phyloP scores from a whole-genome alignment of 2,329 filamentous ascomycete species.

The Claviceps monticola region DNA sequence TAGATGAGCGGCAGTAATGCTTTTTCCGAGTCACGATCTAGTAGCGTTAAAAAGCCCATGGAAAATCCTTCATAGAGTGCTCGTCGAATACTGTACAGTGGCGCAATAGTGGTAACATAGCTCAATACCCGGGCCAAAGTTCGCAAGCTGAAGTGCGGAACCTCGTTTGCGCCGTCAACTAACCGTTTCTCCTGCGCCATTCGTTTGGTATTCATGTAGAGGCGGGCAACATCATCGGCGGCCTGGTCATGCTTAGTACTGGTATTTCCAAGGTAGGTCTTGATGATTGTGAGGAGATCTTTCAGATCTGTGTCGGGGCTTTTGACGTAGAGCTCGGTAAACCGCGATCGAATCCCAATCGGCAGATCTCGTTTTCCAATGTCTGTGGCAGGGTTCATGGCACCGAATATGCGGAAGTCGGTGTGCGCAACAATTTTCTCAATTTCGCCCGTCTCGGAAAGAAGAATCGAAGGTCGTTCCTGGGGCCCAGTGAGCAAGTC shows the following conservation, averaged over 20 bases:
- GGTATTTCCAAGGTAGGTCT: conserved; percentile 66
- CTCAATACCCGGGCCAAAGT: conserved; percentile 82
- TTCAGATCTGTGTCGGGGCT: conserved; percentile 79
- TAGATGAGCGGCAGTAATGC: conserved; percentile 68
- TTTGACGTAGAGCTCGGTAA: conserved; percentile 89
- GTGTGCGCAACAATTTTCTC: conserved; percentile 81
- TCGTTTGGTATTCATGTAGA: conserved; percentile 80
- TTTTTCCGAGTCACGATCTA: conserved; percentile 70
- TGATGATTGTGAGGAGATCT: conserved; percentile 77
- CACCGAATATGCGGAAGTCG: conserved; percentile 90
- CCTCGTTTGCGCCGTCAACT: conserved; percentile 83
- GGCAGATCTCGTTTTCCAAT: conserved; percentile 91
- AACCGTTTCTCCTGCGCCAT: conserved; percentile 70
- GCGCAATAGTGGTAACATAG: conserved; percentile 74
- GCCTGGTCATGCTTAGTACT: conserved; percentile 59
- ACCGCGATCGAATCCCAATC: conserved; percentile 74
- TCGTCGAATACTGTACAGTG: conserved; percentile 71
- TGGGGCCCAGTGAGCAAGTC: conserved; percentile 68
- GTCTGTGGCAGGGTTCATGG: conserved; percentile 98
- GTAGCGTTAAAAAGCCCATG: conserved; percentile 90
- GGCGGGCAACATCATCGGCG: conserved; percentile 64
- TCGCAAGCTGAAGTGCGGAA: conserved; percentile 91
- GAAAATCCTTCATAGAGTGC: conserved; percentile 90
- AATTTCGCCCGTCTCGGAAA: conserved; percentile 88
- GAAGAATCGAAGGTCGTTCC: conserved; percentile 64